Percentiles rank a stretch among this genome's conserved stretches.
These are phyloP conservation scores for Aspergillus carbonarius DNA, from an alignment of 2,329 filamentous ascomycete genomes.

Conservation along the genomic window DNA sequence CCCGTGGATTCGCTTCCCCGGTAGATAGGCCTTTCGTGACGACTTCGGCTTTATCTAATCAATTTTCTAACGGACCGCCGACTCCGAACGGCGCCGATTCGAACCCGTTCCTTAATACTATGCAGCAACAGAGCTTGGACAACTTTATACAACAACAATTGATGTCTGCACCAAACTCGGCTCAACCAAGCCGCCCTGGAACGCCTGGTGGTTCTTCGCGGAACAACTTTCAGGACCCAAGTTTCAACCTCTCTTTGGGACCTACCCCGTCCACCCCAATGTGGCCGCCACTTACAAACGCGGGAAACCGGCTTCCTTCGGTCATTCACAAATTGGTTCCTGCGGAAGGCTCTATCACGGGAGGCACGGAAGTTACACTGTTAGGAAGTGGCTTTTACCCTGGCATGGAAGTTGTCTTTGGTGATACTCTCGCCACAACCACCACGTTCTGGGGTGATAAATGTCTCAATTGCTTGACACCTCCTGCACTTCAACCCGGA, in stretches of 20 bases:
- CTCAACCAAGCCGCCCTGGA: conserved; percentile 73
- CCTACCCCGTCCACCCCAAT: conserved; percentile 52
- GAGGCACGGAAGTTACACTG: conserved; percentile 84
- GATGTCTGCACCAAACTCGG: conserved; percentile 70
- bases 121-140: conserved; percentile 65
- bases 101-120: conserved; percentile 57
- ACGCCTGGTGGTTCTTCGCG: conserved; percentile 59
- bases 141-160: conserved; percentile 63
- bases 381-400: conserved; percentile 78
- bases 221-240: conserved; percentile 43
- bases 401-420: conserved; percentile 82
- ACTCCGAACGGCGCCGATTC: conserved; percentile 67
- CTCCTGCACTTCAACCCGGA: conserved; percentile 67
- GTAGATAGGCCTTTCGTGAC: conserved; percentile 50
- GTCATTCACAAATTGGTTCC: conserved; percentile 82
- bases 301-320: conserved; percentile 55
- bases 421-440: conserved; percentile 65
- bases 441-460: conserved; percentile 80
- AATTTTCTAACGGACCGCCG: conserved; percentile 61
- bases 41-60: conserved; percentile 42
- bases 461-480: conserved; percentile 75
- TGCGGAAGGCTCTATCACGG: conserved; percentile 74
- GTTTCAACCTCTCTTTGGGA: conserved; percentile 28
- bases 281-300: conserved; percentile 54
- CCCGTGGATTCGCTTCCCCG: conserved; percentile 37